Conservation (phyloP, 768 basidiomycete species). For the Paxillus rubicundulus region DNA sequence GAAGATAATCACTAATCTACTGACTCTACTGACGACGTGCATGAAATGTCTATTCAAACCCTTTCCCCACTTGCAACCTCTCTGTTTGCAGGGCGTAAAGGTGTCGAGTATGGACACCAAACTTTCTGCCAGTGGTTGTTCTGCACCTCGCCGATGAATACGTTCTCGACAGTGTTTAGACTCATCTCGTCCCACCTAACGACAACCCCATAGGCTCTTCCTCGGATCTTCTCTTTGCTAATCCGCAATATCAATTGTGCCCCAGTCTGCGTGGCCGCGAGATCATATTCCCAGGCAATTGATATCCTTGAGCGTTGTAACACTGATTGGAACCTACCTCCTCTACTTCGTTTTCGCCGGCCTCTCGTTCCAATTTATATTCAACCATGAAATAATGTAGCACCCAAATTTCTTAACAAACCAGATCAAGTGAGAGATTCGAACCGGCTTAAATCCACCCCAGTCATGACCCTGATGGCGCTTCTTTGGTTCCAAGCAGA, state of each 20-base stretch:
- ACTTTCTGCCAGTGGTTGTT: too few species aligned
- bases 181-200: slow-evolving; percentile 61
- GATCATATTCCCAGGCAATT: slow-evolving; percentile 80
- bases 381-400: slow-evolving; percentile 93
- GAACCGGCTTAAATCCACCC: slow-evolving; percentile 72
- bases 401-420: slow-evolving; percentile 93
- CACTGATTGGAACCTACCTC: slow-evolving; percentile 74
- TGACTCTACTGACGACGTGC: slow-evolving; percentile 11
- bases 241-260: slow-evolving; percentile 38
- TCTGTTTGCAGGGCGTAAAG: neutral
- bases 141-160: slow-evolving; percentile 67
- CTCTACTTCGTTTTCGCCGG: slow-evolving; percentile 88
- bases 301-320: slow-evolving; percentile 66
- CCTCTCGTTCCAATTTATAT: slow-evolving; percentile 79
- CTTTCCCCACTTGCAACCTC: neutral
- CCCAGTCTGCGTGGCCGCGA: slow-evolving; percentile 78
- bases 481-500: slow-evolving; percentile 95
- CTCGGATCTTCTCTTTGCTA: slow-evolving; percentile 29
- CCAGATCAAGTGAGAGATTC: slow-evolving; percentile 84
- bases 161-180: slow-evolving; percentile 78
- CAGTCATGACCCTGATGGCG: slow-evolving; percentile 77
- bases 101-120: neutral
- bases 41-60: slow-evolving; percentile 17
- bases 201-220: slow-evolving; percentile 35
- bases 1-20: slow-evolving; percentile 18